Base-by-base conservation (phyloP, 1,284 basidiomycete genomes). In the Ganoderma sp. region DNA sequence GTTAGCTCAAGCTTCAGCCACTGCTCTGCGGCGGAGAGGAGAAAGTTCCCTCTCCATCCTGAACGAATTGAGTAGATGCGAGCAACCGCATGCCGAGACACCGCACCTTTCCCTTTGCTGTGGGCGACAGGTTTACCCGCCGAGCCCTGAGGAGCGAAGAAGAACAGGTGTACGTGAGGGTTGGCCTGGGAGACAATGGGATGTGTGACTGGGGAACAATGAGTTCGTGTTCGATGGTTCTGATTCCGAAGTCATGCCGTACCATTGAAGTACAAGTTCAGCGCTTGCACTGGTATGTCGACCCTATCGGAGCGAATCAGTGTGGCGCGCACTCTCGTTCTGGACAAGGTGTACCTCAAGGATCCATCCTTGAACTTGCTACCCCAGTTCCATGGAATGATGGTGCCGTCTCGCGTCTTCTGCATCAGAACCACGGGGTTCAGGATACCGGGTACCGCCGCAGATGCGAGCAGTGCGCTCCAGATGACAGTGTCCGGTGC, bases 81-180 rank as follows among this genome's bases (percentile, higher is more conserved):
- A 34, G 34, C 8, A 42, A n/a, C 32, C 25, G 14, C 6, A 1
- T 8, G 22, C 9, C 17, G 9, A 52, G 14, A 37, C 34, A 15
- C 42, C 73, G 50, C 69, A 90, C 93, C 96, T 88, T 95, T 97
- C 66, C 95, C 95, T 78, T 93, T 95, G 17, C 94, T 85, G 79
- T 97, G 95, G 7, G 94, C 94, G 1, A 98, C 97, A 0, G 97
- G 97, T 74, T 91, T 91, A 37, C 97, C 97, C 3, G 97, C 95
- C 0, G 96, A 95, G 4, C 97, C 97, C 74, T 95, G 87, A 39
- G 96, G 93, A 0, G 95, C 95, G 76, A 98, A 99, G 82, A 98
- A 97, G 83, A 99, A 99, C n/a, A 99, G 75, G 79, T 99, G 97
- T 14, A 99, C 95, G 78, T 99, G 98, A 0, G 97, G 97, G 76